Evolutionary conservation across 1,139 yeast genomes (phyloP), one percentile per base, ranked within the genome.

Genomic region (Petasospora rhodanensis): DNA sequence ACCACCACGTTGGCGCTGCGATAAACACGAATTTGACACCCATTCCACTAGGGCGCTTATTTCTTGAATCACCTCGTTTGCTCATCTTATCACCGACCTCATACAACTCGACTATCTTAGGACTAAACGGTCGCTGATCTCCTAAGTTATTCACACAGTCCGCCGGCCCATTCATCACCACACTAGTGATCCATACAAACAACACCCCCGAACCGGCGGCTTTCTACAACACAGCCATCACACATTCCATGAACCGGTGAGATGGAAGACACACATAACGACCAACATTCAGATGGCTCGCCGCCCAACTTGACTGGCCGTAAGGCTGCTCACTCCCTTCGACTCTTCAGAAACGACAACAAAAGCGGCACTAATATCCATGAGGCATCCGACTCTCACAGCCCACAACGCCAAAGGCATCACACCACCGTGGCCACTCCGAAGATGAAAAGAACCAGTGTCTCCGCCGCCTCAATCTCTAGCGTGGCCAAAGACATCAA

Each of bases 251-350:
- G n/a, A n/a, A n/a, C n/a, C n/a, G n/a, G n/a, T n/a, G n/a, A n/a
- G 9, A 18, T 34, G 37, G 35, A 26, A 16, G 24, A 29, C 18
- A 17, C 36, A 16, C 37, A 26, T 13, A 25, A 20, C 26, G 21
- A 35, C 19, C 35, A 36, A 6, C 28, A 22, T 21, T 17, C 24
- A 4, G 19, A 20, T 14, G 37, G 26, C 10, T 40, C 37, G 13
- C 40, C 40, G 10, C 38, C 45, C 7, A 40, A 41, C 26, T 31
- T 45, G 12, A 50, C 61, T 4, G 63, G 62, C 3, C 60, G 78
- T 34, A 72, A 72, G 49, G 77, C 77, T 5, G 72, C 77, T 18
- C 58, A 66, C 31, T 67, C 75, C n/a, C 52, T 72, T 23, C 55
- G 74, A 15, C 54, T 72, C 14, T 72, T 72, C 46, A 58, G 64